Base-by-base conservation (phyloP, 441 rosid genomes). In the Aquilaria agallochum region DNA sequence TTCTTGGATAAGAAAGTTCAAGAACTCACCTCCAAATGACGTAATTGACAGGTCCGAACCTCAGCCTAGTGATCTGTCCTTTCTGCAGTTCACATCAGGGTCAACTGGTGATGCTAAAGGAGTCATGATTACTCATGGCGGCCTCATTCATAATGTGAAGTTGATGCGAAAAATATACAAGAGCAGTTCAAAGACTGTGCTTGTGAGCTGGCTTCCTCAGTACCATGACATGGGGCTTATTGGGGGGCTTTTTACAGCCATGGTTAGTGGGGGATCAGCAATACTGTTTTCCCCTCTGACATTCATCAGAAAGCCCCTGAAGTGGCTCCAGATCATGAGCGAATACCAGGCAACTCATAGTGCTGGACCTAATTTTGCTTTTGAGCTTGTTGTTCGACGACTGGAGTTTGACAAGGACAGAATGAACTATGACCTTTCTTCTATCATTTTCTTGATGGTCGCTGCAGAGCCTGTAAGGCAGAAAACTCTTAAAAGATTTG, bases 71-170 rank as follows among this genome's bases (percentile, higher is more conserved):
- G 89, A 87, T 69, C 63, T 87, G 42, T 83, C 88, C 56, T 85
- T 87, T 69, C 75, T 87, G 56, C 94, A 87, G 54, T 87, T 85
- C 72, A 87, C 94, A 45, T 87, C 90, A 42, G 94, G 90, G 5
- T 87, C 94, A 13, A 87, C 90, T 0, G 90, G 90, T 42, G 94
- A 84, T 76, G 90, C 94, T 34, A 87, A 84, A 72, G 90, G 94
- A 14, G 90, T 87, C 49, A 83, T 79, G 83, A 83, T 87, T 50
- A 81, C 89, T 75, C 85, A 84, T 31, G 83, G 85, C 27, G 90
- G 87, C 5, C 86, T 87, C 52, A 58, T 87, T 60, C 90, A 83
- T 72, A 87, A 87, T 42, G 87, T 85, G 70, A 87, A 84, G 74
- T 56, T 81, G 75, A 87, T 84, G 94, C 59, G 67, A 50, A 76